Conservation (phyloP, 495 filamentous ascomycete genomes). For the Talaromyces ruber region DNA sequence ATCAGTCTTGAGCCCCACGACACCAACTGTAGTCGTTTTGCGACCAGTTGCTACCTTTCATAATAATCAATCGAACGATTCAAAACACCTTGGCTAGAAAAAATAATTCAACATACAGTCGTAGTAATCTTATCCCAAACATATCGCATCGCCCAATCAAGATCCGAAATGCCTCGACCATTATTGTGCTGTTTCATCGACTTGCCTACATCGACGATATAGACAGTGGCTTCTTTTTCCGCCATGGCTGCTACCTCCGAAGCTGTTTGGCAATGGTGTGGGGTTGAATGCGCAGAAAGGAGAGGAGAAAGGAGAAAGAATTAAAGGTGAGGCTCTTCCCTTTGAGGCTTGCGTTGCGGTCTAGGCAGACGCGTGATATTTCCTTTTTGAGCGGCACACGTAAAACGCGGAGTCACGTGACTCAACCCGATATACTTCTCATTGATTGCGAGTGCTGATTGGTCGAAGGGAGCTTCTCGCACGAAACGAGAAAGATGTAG, state of each 20-base stretch:
- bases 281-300: background rate
- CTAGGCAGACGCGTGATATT: slow-evolving; percentile 2
- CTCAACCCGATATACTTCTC: background rate
- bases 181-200: slow-evolving; percentile 72
- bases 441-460: background rate
- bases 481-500: too few relatives aligned
- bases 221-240: slow-evolving; percentile 88
- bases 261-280: background rate
- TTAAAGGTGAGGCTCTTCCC: background rate
- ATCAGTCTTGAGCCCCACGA: slow-evolving; percentile 77
- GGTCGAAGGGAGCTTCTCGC: background rate
- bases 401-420: background rate
- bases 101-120: slow-evolving; percentile 43
- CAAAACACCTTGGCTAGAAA: background rate
- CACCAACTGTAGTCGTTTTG: slow-evolving; percentile 71
- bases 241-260: slow-evolving; percentile 51
- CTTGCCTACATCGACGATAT: slow-evolving; percentile 76
- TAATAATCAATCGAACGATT: slow-evolving; percentile 5
- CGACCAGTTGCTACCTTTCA: slow-evolving; percentile 66
- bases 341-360: background rate
- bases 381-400: background rate
- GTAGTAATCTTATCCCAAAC: slow-evolving; percentile 92
- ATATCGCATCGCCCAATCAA: slow-evolving; percentile 87
- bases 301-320: background rate
- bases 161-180: slow-evolving; percentile 70